Percentiles rank a stretch among this genome's conserved stretches.
phyloP scores from a whole-genome alignment of 2,329 filamentous ascomycete genomes.

The Cylindrodendrum hubeiense region DNA sequence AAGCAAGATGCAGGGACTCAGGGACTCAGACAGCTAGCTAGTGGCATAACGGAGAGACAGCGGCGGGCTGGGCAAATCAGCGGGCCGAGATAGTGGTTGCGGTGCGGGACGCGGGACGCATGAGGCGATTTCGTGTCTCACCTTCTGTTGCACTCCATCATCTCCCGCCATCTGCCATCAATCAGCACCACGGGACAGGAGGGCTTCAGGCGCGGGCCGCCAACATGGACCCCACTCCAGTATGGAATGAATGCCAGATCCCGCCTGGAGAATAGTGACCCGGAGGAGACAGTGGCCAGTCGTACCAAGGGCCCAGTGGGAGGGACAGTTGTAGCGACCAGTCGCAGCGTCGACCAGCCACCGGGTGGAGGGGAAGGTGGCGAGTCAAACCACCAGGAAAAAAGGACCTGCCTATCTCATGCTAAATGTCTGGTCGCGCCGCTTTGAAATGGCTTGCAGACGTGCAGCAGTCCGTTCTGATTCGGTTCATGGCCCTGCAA shows the following conservation, averaged over 20 bases:
- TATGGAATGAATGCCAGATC: constrained; percentile 16
- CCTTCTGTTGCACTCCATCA: constrained; percentile 13
- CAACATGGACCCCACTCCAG: constrained; percentile 9
- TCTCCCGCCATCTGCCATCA: not conserved
- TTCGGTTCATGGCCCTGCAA: constrained; percentile 38
- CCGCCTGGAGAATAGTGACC: not conserved
- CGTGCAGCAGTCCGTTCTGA: constrained; percentile 38
- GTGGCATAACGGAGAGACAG: constrained; percentile 26
- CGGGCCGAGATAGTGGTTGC: constrained; percentile 21
- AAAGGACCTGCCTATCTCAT: constrained; percentile 34
- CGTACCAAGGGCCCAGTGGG: not conserved
- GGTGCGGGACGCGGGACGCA: constrained; percentile 37
- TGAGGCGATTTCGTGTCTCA: constrained; percentile 36
- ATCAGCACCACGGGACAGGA: not conserved
- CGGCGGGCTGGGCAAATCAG: constrained; percentile 29
- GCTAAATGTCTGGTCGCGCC: constrained; percentile 27
- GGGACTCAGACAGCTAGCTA: constrained; percentile 25
- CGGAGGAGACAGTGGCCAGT: not conserved
- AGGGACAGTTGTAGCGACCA: not conserved
- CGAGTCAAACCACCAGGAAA: constrained; percentile 13
- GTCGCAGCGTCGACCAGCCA: constrained; percentile 9
- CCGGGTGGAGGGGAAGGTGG: constrained; percentile 7
- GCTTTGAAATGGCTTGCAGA: constrained; percentile 37
- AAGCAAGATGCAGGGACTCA: constrained; percentile 36
- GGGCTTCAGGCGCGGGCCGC: constrained; percentile 9